Base-by-base conservation (phyloP, 805 yeast genomes). In the Lipomyces lipofer region DNA sequence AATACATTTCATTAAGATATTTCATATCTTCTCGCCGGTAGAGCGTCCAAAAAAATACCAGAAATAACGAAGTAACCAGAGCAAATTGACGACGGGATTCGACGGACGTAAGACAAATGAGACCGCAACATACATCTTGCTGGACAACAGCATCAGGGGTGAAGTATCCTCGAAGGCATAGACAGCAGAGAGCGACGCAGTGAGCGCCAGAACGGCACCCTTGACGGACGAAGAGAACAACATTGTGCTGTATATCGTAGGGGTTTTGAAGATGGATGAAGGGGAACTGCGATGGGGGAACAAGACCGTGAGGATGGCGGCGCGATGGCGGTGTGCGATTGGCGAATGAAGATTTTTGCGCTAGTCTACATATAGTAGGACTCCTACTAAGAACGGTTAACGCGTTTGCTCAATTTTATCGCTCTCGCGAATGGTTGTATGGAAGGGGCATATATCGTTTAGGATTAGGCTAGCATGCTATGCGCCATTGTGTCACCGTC, bases 91-190 rank as follows among this genome's bases (percentile, higher is more conserved):
- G n/a, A n/a, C n/a, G n/a, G n/a, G n/a, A n/a, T n/a, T n/a, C 42
- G 19, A 32, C 49, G 22, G 25, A 33, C 3, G 17, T 21, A n/a
- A 8, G 43, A 13, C 15, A 46, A 8, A 33, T 15, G 29, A 29
- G 17, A 55, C 9, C 35, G 32, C 13, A 49, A 43, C 57, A 9
- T 51, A 55, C 64, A 36, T 42, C 50, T 62, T 51, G 28, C 52
- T 51, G 38, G 63, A 44, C 36, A 62, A 53, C 33, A 62, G 54
- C 57, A 63, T 53, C 32, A 63, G 47, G 12, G 65, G 65, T 21
- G 66, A 57, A 29, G 65, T 57, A 46, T 63, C 64, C 47, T 59
- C 65, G 54, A 63, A 63, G 13, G 64, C 65, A 28, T 29, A 32
- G 29, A 60, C 62, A 25, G 49, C 60, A 17, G 55, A 22, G 19